A percentile compares a stretch with the other conserved stretches of the same genome.
These are phyloP conservation scores for Caloboletus inedulis DNA, from an alignment of 1,284 basidiomycete species.

Conservation along the genomic window DNA sequence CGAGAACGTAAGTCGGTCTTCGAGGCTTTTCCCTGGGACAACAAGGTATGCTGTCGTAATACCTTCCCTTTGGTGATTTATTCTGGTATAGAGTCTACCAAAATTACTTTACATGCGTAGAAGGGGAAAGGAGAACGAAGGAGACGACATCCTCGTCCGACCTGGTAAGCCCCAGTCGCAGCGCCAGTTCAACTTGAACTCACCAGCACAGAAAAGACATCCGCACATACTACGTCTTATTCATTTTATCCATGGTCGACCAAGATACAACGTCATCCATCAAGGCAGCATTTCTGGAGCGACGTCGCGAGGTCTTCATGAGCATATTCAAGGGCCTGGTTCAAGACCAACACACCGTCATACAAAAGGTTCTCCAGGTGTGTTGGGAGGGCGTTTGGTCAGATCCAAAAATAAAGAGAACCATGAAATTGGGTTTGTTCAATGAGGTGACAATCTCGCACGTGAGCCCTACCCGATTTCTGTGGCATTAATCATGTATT, in stretches of 20 bases:
- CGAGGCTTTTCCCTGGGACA: constrained; percentile 72
- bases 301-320: constrained; percentile 59
- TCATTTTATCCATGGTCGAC: constrained; percentile 69
- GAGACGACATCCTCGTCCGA: constrained; percentile 43
- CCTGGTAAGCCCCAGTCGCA: constrained; percentile 46
- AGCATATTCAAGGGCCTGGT: constrained; percentile 64
- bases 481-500: not conserved
- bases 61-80: not conserved
- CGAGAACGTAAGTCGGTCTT: constrained; percentile 57
- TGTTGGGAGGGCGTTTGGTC: constrained; percentile 60
- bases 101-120: constrained; percentile 70
- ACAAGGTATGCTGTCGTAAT: constrained; percentile 48
- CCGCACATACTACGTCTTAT: constrained; percentile 62
- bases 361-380: constrained; percentile 57
- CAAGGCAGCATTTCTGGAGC: constrained; percentile 64
- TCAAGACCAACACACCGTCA: constrained; percentile 58
- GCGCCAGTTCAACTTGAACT: not conserved
- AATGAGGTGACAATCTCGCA: constrained; percentile 60
- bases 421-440: constrained; percentile 65
- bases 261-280: constrained; percentile 43
- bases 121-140: constrained; percentile 43
- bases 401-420: constrained; percentile 66
- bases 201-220: constrained; percentile 51
- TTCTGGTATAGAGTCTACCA: constrained; percentile 48
- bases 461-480: constrained; percentile 37